A percentile compares a stretch with the other conserved stretches of the same genome.
These are phyloP conservation scores for Pichia sp. DNA, from an alignment of 1,139 yeast genomes.

Conservation along the genomic window DNA sequence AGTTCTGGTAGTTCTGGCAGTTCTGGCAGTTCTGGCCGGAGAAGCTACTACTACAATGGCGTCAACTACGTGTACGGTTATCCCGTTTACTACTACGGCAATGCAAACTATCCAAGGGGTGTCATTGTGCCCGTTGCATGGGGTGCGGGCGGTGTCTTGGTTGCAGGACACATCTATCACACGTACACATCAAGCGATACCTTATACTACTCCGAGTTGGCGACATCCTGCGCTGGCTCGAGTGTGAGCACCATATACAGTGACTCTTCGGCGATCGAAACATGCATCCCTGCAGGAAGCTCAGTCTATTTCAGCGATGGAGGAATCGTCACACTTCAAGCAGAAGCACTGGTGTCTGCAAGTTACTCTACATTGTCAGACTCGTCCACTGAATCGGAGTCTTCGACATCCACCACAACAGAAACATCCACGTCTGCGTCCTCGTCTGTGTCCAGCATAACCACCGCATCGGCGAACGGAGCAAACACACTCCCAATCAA, in stretches of 20 bases:
- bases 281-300: conserved; percentile 4
- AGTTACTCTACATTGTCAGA: conserved; percentile 5
- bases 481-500: background rate
- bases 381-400: background rate
- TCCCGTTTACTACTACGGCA: conserved; percentile 11
- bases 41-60: conserved; percentile 7
- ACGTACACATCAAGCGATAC: conserved; percentile 10
- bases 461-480: background rate
- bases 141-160: conserved; percentile 9
- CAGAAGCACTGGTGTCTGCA: conserved; percentile 4
- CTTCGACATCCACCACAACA: background rate
- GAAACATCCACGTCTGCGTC: background rate
- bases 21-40: background rate
- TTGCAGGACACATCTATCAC: conserved; percentile 9
- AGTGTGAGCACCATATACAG: background rate
- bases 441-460: background rate
- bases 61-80: conserved; percentile 6
- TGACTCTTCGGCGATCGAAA: background rate
- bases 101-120: conserved; percentile 12
- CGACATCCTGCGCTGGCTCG: conserved; percentile 6
- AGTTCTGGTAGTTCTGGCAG: conserved; percentile 3
- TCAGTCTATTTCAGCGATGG: conserved; percentile 5
- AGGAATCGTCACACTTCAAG: conserved; percentile 5
- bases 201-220: conserved; percentile 9
- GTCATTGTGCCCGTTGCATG: conserved; percentile 11